Conservation (phyloP, 2,329 filamentous ascomycete species). For the Corynespora cassiicola region DNA sequence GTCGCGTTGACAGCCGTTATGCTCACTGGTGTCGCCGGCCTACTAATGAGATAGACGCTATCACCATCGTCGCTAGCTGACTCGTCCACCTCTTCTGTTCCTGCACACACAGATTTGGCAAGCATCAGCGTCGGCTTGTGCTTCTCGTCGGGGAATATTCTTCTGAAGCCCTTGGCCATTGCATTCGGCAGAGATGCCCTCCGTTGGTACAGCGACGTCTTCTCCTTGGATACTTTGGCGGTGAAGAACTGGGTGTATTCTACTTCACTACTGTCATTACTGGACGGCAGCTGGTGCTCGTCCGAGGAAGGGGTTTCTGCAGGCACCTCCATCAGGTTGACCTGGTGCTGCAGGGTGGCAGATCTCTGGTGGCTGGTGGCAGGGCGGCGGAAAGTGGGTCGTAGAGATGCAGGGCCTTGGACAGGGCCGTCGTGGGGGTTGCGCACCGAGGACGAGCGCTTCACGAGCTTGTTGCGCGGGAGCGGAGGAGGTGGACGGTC, state of each 20-base stretch:
- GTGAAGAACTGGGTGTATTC: constrained; percentile 48
- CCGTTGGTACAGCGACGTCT: constrained; percentile 49
- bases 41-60: constrained; percentile 46
- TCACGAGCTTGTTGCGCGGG: constrained; percentile 78
- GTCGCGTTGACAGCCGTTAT: constrained; percentile 35
- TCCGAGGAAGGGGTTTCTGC: constrained; percentile 28
- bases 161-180: constrained; percentile 49
- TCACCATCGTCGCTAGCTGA: constrained; percentile 46
- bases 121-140: constrained; percentile 57
- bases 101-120: constrained; percentile 47
- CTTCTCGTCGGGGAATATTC: constrained; percentile 52
- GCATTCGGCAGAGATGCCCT: constrained; percentile 46
- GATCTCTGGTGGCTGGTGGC: constrained; percentile 82
- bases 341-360: constrained; percentile 68
- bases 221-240: constrained; percentile 40
- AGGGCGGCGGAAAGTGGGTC: constrained; percentile 72
- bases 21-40: constrained; percentile 46
- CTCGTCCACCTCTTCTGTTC: constrained; percentile 43
- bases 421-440: constrained; percentile 52
- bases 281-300: constrained; percentile 21
- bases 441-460: constrained; percentile 68
- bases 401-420: constrained; percentile 64
- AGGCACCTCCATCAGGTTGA: constrained; percentile 38
- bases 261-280: constrained; percentile 32
- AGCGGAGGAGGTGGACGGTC: constrained; percentile 48